Conservation (phyloP, 176 grass and related monocot genomes). For the Musa troglodytarum region DNA sequence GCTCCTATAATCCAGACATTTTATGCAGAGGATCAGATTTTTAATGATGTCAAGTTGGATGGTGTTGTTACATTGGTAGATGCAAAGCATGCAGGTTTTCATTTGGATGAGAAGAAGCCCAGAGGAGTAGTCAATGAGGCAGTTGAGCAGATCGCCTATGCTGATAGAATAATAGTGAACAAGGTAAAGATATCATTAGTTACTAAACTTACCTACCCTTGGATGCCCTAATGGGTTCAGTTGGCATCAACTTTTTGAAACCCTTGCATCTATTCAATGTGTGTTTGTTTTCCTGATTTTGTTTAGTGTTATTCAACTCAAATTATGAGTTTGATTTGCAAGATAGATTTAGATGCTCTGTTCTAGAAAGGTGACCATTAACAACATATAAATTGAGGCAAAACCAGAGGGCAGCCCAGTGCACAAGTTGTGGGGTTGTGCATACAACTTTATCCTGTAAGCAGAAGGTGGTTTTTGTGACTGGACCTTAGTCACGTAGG, state of each 20-base stretch:
- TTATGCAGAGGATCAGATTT: constrained; percentile 84
- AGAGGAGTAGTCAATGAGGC: constrained; percentile 94
- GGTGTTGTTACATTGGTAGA: constrained; percentile 99
- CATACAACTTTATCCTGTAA: too few relatives aligned
- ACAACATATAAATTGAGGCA: not conserved
- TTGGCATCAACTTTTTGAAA: not conserved
- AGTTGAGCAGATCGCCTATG: constrained; percentile 93
- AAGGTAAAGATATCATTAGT: constrained; percentile 43
- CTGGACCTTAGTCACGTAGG: too few relatives aligned
- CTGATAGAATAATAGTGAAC: constrained; percentile 96
- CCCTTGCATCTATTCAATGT: too few relatives aligned
- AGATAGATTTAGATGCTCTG: not conserved
- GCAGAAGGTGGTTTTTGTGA: too few relatives aligned
- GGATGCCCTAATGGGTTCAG: not conserved
- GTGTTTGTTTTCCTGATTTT: too few relatives aligned
- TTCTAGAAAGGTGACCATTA: not conserved
- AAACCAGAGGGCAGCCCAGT: not conserved
- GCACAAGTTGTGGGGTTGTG: too few relatives aligned
- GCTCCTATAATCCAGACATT: constrained; percentile 97
- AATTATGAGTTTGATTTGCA: not conserved
- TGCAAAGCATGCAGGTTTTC: constrained; percentile 71
- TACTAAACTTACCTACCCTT: not conserved
- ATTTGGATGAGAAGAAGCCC: constrained; percentile 91
- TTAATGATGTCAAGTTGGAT: constrained; percentile 91
- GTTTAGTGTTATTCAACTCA: not conserved